These are phyloP conservation scores for Nephelium lappaceum DNA, from an alignment of 345 rosid species.

Conservation along the genomic window DNA sequence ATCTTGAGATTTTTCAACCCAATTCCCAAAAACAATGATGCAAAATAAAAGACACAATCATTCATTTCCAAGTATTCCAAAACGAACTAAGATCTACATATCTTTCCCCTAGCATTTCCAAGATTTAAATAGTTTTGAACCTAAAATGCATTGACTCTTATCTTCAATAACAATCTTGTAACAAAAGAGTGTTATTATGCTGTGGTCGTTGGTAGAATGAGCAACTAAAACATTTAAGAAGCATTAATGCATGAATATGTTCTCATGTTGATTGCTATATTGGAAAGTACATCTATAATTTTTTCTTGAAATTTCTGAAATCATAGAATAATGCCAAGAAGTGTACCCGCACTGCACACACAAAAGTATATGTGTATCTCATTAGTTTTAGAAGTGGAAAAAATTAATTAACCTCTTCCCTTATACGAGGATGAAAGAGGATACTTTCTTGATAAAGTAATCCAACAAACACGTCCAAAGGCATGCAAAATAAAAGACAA, in stretches of 20 bases:
- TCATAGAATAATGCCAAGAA: too few species aligned
- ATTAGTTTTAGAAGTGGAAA: background rate
- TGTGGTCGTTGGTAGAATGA: too few species aligned
- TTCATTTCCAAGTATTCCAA: background rate
- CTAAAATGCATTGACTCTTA: background rate
- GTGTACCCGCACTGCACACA: background rate
- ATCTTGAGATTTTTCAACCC: background rate
- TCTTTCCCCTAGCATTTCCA: background rate
- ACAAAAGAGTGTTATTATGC: too few species aligned
- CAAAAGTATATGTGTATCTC: too few species aligned
- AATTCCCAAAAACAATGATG: background rate
- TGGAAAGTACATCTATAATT: background rate
- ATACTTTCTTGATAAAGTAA: background rate
- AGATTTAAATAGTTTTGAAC: background rate
- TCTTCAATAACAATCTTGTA: background rate
- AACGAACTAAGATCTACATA: background rate
- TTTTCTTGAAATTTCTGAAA: background rate
- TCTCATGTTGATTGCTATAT: background rate
- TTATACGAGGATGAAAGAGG: background rate
- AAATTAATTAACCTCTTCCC: background rate
- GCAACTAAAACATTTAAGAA: too few species aligned
- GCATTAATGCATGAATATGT: background rate
- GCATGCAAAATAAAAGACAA: background rate
- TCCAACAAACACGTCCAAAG: too few species aligned
- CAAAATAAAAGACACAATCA: background rate